Evolutionary conservation across 2,329 filamentous ascomycete species (phyloP), one percentile per base, ranked within the genome.

Genomic region (Lomentospora prolificans): DNA sequence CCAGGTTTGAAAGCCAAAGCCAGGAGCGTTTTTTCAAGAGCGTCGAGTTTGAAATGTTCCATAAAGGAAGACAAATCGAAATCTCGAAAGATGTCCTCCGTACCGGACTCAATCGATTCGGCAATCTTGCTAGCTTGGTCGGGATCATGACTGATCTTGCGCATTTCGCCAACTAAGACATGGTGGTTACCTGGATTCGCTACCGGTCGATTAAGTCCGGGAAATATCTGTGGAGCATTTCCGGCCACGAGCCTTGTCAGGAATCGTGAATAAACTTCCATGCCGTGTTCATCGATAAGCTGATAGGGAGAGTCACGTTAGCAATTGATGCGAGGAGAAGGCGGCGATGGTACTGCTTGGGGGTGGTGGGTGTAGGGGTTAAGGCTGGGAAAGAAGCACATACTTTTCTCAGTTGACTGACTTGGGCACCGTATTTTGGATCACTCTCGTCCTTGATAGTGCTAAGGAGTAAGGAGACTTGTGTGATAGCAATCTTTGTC

Each of bases 191-290:
- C 89, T 55, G 87, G 78, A 70, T 87, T 88, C 61, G 89, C 80
- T 61, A 84, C 81, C 56, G 82, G 81, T 71, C 90, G 81, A 64
- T 82, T 88, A 55, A 85, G 77, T 60, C 87, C 84, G 53, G 90
- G 86, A 68, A 97, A 97, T 69, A 99, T 94, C 66, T 94, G 86
- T 60, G 86, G 77, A 65, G 91, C 90, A 83, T 96, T 96, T 73
- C 86, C 86, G 72, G 87, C 87, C 67, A 99, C 83, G 69, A 97
- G 79, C 72, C 92, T 89, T 71, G 90, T 86, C 73, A 99, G 95
- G 72, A 94, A 96, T 77, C 91, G 95, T 59, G 89, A 85, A 70
- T 91, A 96, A 68, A 96, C 90, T 79, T 99, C 95, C 92, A 99
- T 99, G 68, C 91, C 91, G 90, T 95, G 86, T 66, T 92, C 91